Conservation (phyloP, 2,329 filamentous ascomycete species). For the Xylaria sp. region DNA sequence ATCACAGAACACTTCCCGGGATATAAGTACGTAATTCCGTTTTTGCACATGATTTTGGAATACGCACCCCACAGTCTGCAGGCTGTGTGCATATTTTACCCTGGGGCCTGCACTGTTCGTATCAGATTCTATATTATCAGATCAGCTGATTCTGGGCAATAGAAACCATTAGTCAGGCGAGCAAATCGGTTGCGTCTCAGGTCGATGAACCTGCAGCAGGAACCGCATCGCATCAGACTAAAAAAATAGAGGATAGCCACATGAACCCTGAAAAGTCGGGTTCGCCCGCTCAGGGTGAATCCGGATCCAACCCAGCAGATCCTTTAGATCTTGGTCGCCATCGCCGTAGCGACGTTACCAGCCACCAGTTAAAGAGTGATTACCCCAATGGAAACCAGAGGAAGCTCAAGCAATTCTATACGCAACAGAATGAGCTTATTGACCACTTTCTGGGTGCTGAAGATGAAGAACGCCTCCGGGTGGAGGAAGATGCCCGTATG, state of each 20-base stretch:
- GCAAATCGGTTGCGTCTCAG: slow-evolving; percentile 11
- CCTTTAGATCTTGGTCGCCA: slow-evolving; percentile 54
- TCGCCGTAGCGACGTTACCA: slow-evolving; percentile 53
- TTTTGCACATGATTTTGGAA: slow-evolving; percentile 20
- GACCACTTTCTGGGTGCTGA: slow-evolving; percentile 64
- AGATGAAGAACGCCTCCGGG: slow-evolving; percentile 63
- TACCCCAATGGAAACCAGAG: slow-evolving; percentile 57
- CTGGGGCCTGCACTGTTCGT: slow-evolving; percentile 23
- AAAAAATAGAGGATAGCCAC: not conserved
- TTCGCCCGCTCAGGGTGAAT: slow-evolving; percentile 11
- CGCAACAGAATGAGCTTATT: slow-evolving; percentile 59
- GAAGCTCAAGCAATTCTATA: slow-evolving; percentile 59
- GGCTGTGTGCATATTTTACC: slow-evolving; percentile 12
- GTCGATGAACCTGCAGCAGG: slow-evolving; percentile 1
- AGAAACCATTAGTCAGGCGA: slow-evolving; percentile 20
- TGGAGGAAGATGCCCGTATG: slow-evolving; percentile 62
- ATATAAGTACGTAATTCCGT: slow-evolving; percentile 17
- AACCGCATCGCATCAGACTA: slow-evolving; percentile 16
- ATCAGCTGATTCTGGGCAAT: slow-evolving; percentile 20
- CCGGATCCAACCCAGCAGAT: slow-evolving; percentile 42
- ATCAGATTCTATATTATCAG: slow-evolving; percentile 17
- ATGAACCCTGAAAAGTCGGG: slow-evolving; percentile 15
- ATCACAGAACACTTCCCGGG: slow-evolving; percentile 9
- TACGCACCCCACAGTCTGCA: slow-evolving; percentile 20
- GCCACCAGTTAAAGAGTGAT: slow-evolving; percentile 58